These are phyloP conservation scores for Nakazawaea peltata DNA, from an alignment of 805 yeast genomes.

Conservation along the genomic window DNA sequence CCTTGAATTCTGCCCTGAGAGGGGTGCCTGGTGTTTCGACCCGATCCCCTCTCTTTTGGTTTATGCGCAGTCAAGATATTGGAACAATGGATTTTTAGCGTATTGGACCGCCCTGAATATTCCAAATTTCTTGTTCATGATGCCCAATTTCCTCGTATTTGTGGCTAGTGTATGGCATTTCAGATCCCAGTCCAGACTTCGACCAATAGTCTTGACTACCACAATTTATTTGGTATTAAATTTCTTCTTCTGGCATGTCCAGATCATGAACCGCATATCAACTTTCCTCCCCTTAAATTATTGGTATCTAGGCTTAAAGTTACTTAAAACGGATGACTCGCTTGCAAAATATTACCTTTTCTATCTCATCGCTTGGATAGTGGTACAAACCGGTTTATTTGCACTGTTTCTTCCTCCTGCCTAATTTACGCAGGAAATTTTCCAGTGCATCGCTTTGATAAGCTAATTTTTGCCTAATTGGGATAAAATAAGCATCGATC, in stretches of 20 bases:
- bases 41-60: constrained; percentile 52
- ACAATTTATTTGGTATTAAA: constrained; percentile 40
- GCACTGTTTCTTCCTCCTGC: constrained; percentile 93
- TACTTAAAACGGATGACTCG: constrained; percentile 7
- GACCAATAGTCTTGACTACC: constrained; percentile 35
- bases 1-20: constrained; percentile 51
- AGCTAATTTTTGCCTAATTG: constrained; percentile 5
- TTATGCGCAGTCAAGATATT: constrained; percentile 71
- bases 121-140: constrained; percentile 73
- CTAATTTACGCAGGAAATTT: too few species aligned
- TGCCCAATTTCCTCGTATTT: constrained; percentile 54
- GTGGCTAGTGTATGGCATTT: constrained; percentile 30
- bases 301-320: constrained; percentile 55
- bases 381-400: constrained; percentile 64
- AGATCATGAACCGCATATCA: constrained; percentile 73
- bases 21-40: constrained; percentile 72
- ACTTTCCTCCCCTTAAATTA: constrained; percentile 69
- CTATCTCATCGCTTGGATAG: constrained; percentile 55
- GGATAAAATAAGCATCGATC: too few species aligned
- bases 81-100: constrained; percentile 75
- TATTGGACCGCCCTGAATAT: constrained; percentile 81
- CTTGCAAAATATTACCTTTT: constrained; percentile 16
- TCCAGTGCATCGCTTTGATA: neutral
- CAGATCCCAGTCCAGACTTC: constrained; percentile 20
- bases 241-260: constrained; percentile 68